Evolutionary conservation across 805 yeast genomes (phyloP).

Genomic region (Metschnikowia gelsemii): DNA sequence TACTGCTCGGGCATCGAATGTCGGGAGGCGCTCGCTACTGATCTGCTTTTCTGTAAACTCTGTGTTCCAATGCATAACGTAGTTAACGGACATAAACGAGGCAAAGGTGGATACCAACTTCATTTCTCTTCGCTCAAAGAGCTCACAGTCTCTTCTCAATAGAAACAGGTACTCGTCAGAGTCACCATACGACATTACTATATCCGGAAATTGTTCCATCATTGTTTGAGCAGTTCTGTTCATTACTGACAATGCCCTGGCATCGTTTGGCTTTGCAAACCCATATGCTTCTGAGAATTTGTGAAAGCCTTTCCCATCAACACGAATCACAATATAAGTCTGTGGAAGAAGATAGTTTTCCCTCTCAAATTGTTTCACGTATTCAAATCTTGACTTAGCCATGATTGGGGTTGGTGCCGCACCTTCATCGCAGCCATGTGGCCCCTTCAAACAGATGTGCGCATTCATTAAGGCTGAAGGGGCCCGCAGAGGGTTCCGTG

Average conservation of each 20-base stretch:
- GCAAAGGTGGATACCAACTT: conserved; percentile 82
- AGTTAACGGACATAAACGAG: conserved; percentile 75
- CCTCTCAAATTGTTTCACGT: conserved; percentile 78
- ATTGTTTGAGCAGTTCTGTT: conserved; percentile 73
- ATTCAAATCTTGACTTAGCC: conserved; percentile 89
- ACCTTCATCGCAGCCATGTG: background rate
- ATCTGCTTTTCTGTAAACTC: conserved; percentile 54
- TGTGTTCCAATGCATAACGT: conserved; percentile 64
- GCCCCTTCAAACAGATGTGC: background rate
- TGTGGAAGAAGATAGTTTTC: conserved; percentile 74
- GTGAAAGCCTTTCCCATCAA: conserved; percentile 95
- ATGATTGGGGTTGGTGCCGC: conserved; percentile 28
- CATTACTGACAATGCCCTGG: conserved; percentile 73
- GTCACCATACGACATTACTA: conserved; percentile 85
- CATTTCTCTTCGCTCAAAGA: conserved; percentile 81
- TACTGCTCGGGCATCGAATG: conserved; percentile 90
- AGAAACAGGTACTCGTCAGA: conserved; percentile 92
- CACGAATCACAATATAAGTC: conserved; percentile 76
- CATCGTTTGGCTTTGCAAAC: conserved; percentile 87
- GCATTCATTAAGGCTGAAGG: conserved; percentile 4
- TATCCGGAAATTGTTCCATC: conserved; percentile 65
- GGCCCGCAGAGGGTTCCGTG: too few relatives aligned
- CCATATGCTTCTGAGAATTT: conserved; percentile 70
- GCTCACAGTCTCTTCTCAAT: conserved; percentile 55
- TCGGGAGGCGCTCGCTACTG: conserved; percentile 60